Evolutionary conservation across 176 grass and related monocot genomes (phyloP).

Genomic region (Avena insularis): DNA sequence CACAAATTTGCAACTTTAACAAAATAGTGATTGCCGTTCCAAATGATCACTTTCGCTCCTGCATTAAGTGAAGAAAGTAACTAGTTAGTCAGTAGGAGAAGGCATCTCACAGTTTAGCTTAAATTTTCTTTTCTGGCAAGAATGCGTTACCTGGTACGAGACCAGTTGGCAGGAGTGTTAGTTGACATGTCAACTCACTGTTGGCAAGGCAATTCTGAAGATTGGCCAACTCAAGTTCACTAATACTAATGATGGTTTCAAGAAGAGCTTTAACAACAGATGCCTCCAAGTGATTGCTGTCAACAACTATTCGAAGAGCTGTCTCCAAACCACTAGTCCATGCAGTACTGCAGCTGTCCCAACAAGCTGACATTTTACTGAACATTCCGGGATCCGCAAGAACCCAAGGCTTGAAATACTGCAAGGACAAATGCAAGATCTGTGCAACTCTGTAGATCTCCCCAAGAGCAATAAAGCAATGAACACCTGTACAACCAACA

Average conservation of each 20-base stretch:
- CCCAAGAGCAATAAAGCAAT: constrained; percentile 60
- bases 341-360: constrained; percentile 51
- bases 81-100: constrained; percentile 11
- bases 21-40: constrained; percentile 61
- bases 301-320: constrained; percentile 46
- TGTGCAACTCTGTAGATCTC: constrained; percentile 66
- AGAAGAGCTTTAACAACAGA: constrained; percentile 53
- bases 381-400: constrained; percentile 47
- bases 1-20: constrained; percentile 68
- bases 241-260: constrained; percentile 51
- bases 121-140: background rate
- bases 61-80: constrained; percentile 20
- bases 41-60: constrained; percentile 55
- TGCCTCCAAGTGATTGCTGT: constrained; percentile 17
- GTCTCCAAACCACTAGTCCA: constrained; percentile 50
- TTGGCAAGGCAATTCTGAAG: constrained; percentile 7
- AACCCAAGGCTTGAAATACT: constrained; percentile 69
- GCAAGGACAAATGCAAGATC: constrained; percentile 51
- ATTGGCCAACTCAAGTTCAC: constrained; percentile 39
- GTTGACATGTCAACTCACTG: constrained; percentile 33
- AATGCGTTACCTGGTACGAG: constrained; percentile 52
- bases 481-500: constrained; percentile 47
- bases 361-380: constrained; percentile 55
- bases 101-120: background rate
- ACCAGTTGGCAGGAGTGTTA: constrained; percentile 47